Evolutionary conservation across 1,284 basidiomycete species (phyloP), one percentile per base, ranked within the genome.

Genomic region (Ustilago bromivora): DNA sequence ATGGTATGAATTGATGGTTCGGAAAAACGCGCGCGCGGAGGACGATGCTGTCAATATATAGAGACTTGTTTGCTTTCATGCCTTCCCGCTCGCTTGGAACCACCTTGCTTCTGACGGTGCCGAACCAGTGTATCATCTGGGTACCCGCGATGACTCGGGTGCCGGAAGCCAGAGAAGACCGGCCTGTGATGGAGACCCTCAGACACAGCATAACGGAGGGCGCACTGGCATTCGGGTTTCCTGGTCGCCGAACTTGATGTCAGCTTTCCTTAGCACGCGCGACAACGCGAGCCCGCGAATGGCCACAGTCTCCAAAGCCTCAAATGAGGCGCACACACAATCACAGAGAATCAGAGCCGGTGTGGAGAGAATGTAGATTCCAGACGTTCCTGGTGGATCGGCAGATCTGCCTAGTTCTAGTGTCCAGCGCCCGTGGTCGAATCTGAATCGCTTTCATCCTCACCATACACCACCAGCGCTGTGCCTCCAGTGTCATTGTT

Each of bases 391-490:
- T 54, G 52, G 38, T 54, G 32, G 51, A 53, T 53, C 51, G 32
- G n/a, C 46, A 49, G 28, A 31, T 49, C 46, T 28, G 38, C 54
- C 28, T 31, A 32, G 32, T 4, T 43, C 53, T 57, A 73, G 23
- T 73, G 71, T 1, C 61, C 65, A 28, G 70, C 75, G 15, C 75
- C 75, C 2, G 70, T 72, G 13, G 75, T 77, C 43, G 75, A 77
- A 32, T 75, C 71, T 8, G 78, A 70, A 47, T 80, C 78, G 58
- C 76, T 78, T 31, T 75, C 76, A 54, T 84, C 83, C 17, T 83
- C 73, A n/a, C 83, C 83, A 51, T 84, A 84, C 23, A 85, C 83
- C 17, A 85, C 79, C 31, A 85, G 58, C 15, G 83, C 83, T 5
- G 81, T 78, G 1, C 78, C 80, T 12, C 71, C 70, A 12, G 49